Base-by-base conservation (phyloP, 169 alveolate species). In the Plasmodium adleri region DNA sequence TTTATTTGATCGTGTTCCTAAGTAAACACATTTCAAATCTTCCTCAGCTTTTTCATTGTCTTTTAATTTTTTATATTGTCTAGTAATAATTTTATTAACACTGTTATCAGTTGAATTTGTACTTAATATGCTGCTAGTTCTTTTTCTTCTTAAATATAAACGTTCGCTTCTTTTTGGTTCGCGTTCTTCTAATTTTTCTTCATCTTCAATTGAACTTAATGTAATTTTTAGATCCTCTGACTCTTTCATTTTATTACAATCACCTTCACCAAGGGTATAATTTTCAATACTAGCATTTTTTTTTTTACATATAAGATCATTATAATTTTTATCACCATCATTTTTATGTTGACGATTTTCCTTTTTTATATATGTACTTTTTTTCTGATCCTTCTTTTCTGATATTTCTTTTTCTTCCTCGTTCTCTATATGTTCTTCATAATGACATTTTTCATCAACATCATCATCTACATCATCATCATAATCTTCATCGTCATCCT, bases 101-200 rank as follows among this genome's bases (percentile, higher is more conserved):
- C 66, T 43, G 39, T 50, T 49, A 45, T 76, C 88, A 22, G 63
- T 64, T n/a, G 66, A 43, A n/a, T 76, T 64, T 4, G 32, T 67
- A 20, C 64, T 76, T 22, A 63, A 3, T 15, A 58, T 17, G 64
- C 76, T 76, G 45, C 64, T 64, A 15, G 76, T 47, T 39, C 50
- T 64, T 39, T 76, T 76, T 52, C 76, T 64, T 76, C 88, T 76
- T 58, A 76, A 39, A 17, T 64, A 49, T 75, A 76, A 63, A 17
- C 76, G 56, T 60, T 17, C 22, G 74, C 24, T 74, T 24, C 56
- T 60, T 26, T 17, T 8, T 10, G 32, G 4, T 59, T 24, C 74
- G 20, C 12, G 28, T 5, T 59, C 88, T n/a, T 47, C 88, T 3
- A 45, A 22, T 20, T 20, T 47, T 39, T 60, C 64, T n/a, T 80